Evolutionary conservation across 768 basidiomycete genomes (phyloP).

Genomic region (Hygrocybe punicea): DNA sequence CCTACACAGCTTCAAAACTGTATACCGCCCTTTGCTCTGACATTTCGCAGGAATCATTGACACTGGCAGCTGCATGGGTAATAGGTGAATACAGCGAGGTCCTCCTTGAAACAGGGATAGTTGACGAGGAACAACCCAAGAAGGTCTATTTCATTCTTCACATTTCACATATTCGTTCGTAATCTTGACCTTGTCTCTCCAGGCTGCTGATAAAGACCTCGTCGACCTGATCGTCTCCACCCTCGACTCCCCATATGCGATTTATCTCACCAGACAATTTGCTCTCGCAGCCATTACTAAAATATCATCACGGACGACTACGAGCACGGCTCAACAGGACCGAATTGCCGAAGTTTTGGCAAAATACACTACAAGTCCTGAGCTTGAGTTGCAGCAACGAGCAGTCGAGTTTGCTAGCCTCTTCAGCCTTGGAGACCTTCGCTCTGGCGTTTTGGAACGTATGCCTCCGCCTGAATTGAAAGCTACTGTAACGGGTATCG

Average conservation of each 20-base stretch:
- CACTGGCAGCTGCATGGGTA: slow-evolving; percentile 90
- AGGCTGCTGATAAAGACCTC: slow-evolving; percentile 80
- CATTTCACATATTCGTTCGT: not conserved
- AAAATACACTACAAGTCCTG: slow-evolving; percentile 82
- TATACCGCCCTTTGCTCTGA: slow-evolving; percentile 85
- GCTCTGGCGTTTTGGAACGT: slow-evolving; percentile 85
- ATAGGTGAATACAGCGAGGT: slow-evolving; percentile 96
- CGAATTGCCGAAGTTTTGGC: slow-evolving; percentile 75
- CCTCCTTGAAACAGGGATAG: slow-evolving; percentile 78
- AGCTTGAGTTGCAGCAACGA: slow-evolving; percentile 93
- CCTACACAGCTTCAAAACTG: slow-evolving; percentile 89
- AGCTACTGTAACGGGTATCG: slow-evolving; percentile 92
- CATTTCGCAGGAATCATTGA: slow-evolving; percentile 94
- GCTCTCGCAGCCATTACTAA: slow-evolving; percentile 88
- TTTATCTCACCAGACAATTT: slow-evolving; percentile 87
- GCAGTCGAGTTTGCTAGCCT: slow-evolving; percentile 92
- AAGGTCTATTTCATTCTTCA: slow-evolving; percentile 51
- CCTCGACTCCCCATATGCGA: slow-evolving; percentile 91
- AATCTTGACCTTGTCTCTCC: not conserved
- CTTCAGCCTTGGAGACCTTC: slow-evolving; percentile 71
- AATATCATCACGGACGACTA: slow-evolving; percentile 76
- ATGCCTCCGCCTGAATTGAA: slow-evolving; percentile 99
- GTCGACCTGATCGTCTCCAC: slow-evolving; percentile 83
- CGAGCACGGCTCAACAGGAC: slow-evolving; percentile 63
- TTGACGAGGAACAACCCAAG: slow-evolving; percentile 67